phyloP scores from a whole-genome alignment of 345 rosid species.

The Sisymbrium altissimum region DNA sequence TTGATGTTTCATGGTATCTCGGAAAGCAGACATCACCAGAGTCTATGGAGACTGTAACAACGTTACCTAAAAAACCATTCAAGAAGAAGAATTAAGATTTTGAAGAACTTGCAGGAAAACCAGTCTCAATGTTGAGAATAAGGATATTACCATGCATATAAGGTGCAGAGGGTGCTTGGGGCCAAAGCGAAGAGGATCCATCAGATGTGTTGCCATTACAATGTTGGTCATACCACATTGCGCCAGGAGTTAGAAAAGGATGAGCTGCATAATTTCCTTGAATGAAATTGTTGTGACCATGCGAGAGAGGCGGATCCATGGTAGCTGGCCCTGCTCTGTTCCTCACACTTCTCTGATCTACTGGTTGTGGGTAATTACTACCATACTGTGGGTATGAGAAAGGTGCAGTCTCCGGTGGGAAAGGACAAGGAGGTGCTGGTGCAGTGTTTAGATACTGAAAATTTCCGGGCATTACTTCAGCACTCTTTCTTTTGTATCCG shows the following conservation, averaged over 20 bases:
- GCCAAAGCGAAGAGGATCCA: constrained; percentile 57
- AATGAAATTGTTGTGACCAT: constrained; percentile 41
- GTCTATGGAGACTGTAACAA: constrained; percentile 45
- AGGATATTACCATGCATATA: constrained; percentile 57
- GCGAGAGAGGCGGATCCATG: constrained; percentile 52
- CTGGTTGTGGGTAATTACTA: constrained; percentile 25
- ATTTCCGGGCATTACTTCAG: constrained; percentile 49
- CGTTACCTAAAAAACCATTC: constrained; percentile 34
- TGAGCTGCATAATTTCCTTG: constrained; percentile 57
- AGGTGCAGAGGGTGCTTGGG: constrained; percentile 48
- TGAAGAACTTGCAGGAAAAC: not conserved
- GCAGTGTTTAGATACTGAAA: constrained; percentile 45
- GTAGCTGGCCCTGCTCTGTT: constrained; percentile 52
- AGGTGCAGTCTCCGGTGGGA: constrained; percentile 45
- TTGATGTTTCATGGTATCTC: constrained; percentile 43
- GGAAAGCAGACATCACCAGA: constrained; percentile 41
- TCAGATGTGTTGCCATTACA: constrained; percentile 38
- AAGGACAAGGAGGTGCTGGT: constrained; percentile 40
- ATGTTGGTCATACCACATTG: constrained; percentile 51
- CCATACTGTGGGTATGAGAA: constrained; percentile 44
- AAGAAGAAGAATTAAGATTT: constrained; percentile 1
- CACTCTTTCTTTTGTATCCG: constrained; percentile 63
- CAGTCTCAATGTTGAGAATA: constrained; percentile 5
- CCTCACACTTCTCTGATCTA: constrained; percentile 55
- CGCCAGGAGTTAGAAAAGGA: constrained; percentile 46